Base-by-base conservation (phyloP, 345 rosid species). In the Eucalyptus grandis region DNA sequence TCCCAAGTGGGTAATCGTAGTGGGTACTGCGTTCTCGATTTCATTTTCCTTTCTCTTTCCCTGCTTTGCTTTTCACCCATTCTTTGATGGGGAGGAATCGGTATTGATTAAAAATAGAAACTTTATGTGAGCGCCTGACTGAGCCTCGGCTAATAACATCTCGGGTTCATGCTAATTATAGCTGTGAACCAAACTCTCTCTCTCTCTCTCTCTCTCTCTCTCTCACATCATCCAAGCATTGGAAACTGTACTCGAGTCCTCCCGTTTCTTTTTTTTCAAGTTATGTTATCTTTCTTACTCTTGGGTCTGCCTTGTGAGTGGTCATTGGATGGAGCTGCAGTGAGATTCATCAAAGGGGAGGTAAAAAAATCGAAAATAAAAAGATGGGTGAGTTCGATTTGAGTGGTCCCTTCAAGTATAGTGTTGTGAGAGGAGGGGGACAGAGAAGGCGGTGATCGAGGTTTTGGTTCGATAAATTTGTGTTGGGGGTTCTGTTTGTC, bases 371-470 rank as follows among this genome's bases (percentile, higher is more conserved):
- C 46, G 37, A 19, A 51, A 86, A 86, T 86, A 50, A 50, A n/a
- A 17, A 51, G 43, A 50, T 86, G 65, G 88, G 62, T 15, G 56
- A 56, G 37, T 40, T 17, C 58, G 56, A 86, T 86, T 51, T 51
- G 11, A 44, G 88, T 87, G 34, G 72, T 22, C 47, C 62, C 47
- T 87, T 87, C 49, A 87, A 58, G 87, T 82, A 88, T n/a, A 86
- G 86, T 77, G 30, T 77, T 21, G 85, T 77, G 88, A 56, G 62
- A 88, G 88, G 54, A 43, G 91, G 90, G 87, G 88, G 89, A 88
- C 90, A 92, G 12, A 69, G 87, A 49, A 89, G 89, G 90, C 91
- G 92, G 91, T 49, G 90, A 89, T 91, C 91, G 87, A 90, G 88
- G 89, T 62, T 82, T 90, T 87, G 49, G 67, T 56, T 46, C 46